These are phyloP conservation scores for Aureobasidium sp. DNA, from an alignment of 2,329 filamentous ascomycete genomes.

Conservation along the genomic window DNA sequence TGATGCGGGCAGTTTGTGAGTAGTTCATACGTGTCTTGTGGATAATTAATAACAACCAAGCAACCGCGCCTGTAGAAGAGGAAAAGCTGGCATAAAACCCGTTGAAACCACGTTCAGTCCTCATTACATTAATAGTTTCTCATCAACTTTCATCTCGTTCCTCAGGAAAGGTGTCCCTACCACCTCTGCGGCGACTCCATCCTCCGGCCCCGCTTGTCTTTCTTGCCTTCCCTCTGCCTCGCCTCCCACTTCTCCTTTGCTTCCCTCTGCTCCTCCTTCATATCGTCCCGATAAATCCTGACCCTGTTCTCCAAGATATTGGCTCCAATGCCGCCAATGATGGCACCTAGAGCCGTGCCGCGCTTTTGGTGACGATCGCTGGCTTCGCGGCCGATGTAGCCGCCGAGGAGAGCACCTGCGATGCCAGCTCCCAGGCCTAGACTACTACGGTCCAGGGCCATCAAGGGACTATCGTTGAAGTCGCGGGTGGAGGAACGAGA, in stretches of 20 bases:
- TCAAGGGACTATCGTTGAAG: background rate
- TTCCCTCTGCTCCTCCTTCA: conserved; percentile 6
- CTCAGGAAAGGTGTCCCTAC: background rate
- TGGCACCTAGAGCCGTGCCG: background rate
- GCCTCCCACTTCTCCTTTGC: conserved; percentile 1
- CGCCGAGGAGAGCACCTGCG: conserved; percentile 5
- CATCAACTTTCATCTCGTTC: background rate
- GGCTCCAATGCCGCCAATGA: conserved; percentile 9
- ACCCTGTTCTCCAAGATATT: conserved; percentile 8
- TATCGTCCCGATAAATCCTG: conserved; percentile 1
- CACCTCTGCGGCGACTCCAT: background rate
- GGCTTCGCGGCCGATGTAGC: conserved; percentile 4
- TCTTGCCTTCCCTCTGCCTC: background rate
- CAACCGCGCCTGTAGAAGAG: no score
- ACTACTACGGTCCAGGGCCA: background rate
- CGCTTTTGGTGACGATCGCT: conserved; percentile 6
- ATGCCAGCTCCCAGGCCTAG: conserved; percentile 3
- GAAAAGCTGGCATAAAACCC: no score
- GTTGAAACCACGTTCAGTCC: no score
- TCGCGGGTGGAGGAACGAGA: background rate
- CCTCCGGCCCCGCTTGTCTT: background rate
- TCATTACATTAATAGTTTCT: background rate
- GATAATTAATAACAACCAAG: no score
- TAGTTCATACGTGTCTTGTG: no score
- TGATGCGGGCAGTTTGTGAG: no score